Conservation (phyloP, 2,329 filamentous ascomycete genomes). For the Fusarium nodosum region DNA sequence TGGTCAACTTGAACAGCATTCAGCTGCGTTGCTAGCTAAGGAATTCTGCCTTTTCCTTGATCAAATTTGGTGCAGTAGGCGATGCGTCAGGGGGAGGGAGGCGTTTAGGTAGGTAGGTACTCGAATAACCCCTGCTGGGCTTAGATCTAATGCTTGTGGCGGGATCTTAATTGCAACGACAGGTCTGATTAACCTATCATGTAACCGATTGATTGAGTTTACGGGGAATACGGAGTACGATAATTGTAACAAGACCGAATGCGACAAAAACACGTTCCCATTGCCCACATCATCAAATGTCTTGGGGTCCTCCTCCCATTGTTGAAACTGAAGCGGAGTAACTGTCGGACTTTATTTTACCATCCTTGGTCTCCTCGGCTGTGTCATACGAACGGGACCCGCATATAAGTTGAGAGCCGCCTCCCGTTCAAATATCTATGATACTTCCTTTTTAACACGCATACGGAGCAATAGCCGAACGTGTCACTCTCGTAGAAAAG, state of each 20-base stretch:
- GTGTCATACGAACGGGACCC: not conserved
- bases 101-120: not conserved
- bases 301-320: not conserved
- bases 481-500: not conserved
- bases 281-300: not conserved
- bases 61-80: not conserved
- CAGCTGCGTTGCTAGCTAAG: not conserved
- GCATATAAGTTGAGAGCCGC: constrained; percentile 9
- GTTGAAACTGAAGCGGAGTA: constrained; percentile 1
- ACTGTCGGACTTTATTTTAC: not conserved
- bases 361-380: not conserved
- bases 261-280: constrained; percentile 13
- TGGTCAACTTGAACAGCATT: not conserved
- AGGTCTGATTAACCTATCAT: constrained; percentile 1
- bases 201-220: constrained; percentile 22
- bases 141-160: constrained; percentile 12
- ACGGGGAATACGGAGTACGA: constrained; percentile 27
- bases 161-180: constrained; percentile 19
- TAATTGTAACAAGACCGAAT: constrained; percentile 12
- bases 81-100: not conserved
- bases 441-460: constrained; percentile 24
- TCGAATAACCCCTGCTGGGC: constrained; percentile 4
- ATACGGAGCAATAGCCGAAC: constrained; percentile 3
- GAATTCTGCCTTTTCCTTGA: constrained; percentile 2
- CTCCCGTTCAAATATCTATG: constrained; percentile 17